Evolutionary conservation across 345 rosid genomes (phyloP).

Genomic region (Hirschfeldia incana): DNA sequence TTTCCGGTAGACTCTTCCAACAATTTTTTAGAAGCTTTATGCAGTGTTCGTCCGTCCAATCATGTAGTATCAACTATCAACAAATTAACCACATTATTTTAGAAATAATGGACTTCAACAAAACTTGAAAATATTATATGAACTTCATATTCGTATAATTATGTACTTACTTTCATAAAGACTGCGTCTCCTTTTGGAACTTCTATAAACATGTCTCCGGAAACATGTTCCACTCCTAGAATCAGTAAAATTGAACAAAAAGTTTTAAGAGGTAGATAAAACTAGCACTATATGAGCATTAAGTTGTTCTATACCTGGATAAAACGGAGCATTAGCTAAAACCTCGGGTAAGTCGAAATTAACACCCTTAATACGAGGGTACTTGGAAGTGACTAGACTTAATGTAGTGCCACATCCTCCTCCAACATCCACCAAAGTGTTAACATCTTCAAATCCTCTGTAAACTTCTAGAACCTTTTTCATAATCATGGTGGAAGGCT

Average conservation of each 20-base stretch:
- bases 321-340: neutral
- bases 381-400: neutral
- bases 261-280: neutral
- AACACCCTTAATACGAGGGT: neutral
- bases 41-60: constrained; percentile 50
- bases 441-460: neutral
- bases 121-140: neutral
- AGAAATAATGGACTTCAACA: neutral
- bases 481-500: neutral
- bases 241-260: neutral
- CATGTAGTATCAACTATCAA: constrained; percentile 47
- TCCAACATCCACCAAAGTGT: neutral
- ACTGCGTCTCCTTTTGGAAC: constrained; percentile 48
- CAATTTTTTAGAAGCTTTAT: constrained; percentile 48
- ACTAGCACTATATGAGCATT: neutral
- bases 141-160: neutral
- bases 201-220: constrained; percentile 72
- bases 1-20: constrained; percentile 39
- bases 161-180: constrained; percentile 66
- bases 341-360: neutral
- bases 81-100: neutral
- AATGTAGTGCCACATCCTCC: neutral
- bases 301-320: neutral
- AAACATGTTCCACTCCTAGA: constrained; percentile 69
- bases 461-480: neutral